Evolutionary conservation across 352 stramenopile genomes (phyloP).

Genomic region (Albugo laibachii): DNA sequence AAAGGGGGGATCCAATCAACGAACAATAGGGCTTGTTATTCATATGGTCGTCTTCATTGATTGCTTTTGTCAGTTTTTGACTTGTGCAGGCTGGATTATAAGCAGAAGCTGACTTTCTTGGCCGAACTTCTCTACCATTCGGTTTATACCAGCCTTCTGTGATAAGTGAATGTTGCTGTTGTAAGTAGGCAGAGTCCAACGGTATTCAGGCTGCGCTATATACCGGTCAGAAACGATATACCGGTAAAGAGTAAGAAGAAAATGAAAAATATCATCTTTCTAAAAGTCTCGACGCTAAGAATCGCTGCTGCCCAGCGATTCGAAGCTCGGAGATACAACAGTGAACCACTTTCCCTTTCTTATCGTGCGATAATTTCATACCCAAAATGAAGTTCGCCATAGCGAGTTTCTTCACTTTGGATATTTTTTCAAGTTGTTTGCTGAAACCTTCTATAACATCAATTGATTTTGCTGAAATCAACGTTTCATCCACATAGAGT

Average conservation of each 20-base stretch:
- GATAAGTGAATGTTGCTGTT: conserved; percentile 12
- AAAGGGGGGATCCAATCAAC: no score
- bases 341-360: neutral
- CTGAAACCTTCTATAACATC: conserved; percentile 4
- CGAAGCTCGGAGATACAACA: no score
- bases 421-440: neutral
- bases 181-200: no score
- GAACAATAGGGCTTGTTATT: neutral
- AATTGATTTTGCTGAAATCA: conserved; percentile 5
- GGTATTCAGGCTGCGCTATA: no score
- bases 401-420: conserved; percentile 10
- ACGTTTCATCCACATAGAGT: conserved; percentile 7
- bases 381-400: conserved; percentile 8
- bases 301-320: no score
- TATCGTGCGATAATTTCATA: conserved; percentile 10
- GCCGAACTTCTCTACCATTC: neutral
- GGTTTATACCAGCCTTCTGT: conserved; percentile 9
- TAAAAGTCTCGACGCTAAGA: no score
- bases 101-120: no score
- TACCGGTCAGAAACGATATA: no score
- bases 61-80: neutral
- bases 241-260: no score
- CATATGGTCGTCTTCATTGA: neutral
- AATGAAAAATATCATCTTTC: no score
- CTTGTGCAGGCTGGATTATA: neutral